Evolutionary conservation across 2,329 filamentous ascomycete genomes (phyloP).

Genomic region (Rasamsonia emersonii): DNA sequence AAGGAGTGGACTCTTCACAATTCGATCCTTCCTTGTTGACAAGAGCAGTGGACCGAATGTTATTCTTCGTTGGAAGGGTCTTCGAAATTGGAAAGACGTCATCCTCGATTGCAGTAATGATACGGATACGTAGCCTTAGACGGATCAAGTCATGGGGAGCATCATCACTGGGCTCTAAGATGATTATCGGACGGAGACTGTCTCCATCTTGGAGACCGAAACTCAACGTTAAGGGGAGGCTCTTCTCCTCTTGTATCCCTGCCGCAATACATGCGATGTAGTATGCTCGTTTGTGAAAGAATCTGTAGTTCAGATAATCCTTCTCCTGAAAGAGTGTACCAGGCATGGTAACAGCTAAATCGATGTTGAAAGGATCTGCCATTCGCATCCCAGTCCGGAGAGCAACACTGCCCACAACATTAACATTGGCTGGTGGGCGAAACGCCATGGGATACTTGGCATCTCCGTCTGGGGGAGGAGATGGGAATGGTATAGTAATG

Average conservation of each 20-base stretch:
- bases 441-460: constrained; percentile 77
- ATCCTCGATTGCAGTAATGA: constrained; percentile 66
- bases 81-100: constrained; percentile 63
- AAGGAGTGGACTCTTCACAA: constrained; percentile 57
- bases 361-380: constrained; percentile 49
- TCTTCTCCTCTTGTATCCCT: constrained; percentile 53
- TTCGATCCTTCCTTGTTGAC: constrained; percentile 26
- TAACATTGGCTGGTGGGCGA: constrained; percentile 65
- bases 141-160: constrained; percentile 28
- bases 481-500: constrained; percentile 72
- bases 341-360: constrained; percentile 85
- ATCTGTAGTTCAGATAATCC: constrained; percentile 85
- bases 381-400: constrained; percentile 63
- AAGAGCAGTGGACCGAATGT: constrained; percentile 51
- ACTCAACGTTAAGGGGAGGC: constrained; percentile 46
- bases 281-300: constrained; percentile 90
- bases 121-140: constrained; percentile 54
- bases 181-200: constrained; percentile 61
- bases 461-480: constrained; percentile 66
- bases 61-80: constrained; percentile 60
- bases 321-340: constrained; percentile 75
- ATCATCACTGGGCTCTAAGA: constrained; percentile 31
- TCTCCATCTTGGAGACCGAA: constrained; percentile 67
- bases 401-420: constrained; percentile 82
- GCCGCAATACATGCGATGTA: constrained; percentile 76